Evolutionary conservation across 306 rosid species (phyloP).

Genomic region (Sechiopsis laciniata): DNA sequence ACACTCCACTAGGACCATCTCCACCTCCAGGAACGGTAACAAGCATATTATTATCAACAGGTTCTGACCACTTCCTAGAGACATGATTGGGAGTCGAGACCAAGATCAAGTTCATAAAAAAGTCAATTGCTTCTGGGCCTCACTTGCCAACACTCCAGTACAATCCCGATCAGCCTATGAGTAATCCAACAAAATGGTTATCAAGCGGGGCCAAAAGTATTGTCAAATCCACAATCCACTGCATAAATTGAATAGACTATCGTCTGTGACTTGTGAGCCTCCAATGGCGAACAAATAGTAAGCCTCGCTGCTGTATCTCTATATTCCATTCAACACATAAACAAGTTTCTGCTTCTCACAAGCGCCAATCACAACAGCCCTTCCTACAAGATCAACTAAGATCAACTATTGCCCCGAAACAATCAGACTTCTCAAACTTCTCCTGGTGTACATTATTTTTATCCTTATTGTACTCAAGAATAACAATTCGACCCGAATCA

Average conservation of each 20-base stretch:
- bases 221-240: conserved; percentile 93
- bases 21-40: conserved; percentile 97
- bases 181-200: conserved; percentile 87
- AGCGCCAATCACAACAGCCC: conserved; percentile 95
- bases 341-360: conserved; percentile 95
- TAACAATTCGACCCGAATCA: conserved; percentile 87
- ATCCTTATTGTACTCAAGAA: conserved; percentile 79
- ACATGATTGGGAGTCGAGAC: conserved; percentile 93
- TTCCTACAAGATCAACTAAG: conserved; percentile 79
- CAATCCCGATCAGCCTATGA: conserved; percentile 82
- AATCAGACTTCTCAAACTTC: conserved; percentile 89
- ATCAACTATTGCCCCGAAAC: conserved; percentile 81
- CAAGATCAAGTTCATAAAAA: conserved; percentile 91
- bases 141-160: conserved; percentile 68
- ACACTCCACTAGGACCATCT: conserved; percentile 95
- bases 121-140: conserved; percentile 74
- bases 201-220: conserved; percentile 92
- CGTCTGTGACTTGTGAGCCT: conserved; percentile 82
- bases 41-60: conserved; percentile 86
- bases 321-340: conserved; percentile 78
- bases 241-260: conserved; percentile 89
- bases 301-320: conserved; percentile 90
- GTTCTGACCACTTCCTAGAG: conserved; percentile 90
- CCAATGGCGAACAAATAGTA: conserved; percentile 85
- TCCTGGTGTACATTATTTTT: conserved; percentile 88